Percentiles rank a stretch among this genome's conserved stretches.
These are phyloP conservation scores for Phaeosphaeriaceae sp. DNA, from an alignment of 2,329 filamentous ascomycete genomes.

Conservation along the genomic window DNA sequence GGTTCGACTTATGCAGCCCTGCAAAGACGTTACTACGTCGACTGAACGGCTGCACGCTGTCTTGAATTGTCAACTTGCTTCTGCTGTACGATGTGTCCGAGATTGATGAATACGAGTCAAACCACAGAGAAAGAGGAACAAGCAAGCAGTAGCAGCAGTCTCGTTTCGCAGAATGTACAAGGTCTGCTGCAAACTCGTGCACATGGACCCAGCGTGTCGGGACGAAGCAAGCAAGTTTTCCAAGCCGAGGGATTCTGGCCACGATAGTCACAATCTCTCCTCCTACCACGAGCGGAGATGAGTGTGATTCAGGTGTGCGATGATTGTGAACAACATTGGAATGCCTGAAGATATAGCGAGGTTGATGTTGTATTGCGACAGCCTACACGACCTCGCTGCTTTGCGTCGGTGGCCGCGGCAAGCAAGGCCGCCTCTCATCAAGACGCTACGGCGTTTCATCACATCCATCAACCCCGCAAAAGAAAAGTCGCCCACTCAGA, in stretches of 20 bases:
- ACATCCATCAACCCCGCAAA: not conserved
- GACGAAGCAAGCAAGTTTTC: not conserved
- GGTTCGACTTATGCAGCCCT: not conserved
- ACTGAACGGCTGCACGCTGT: not conserved
- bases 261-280: not conserved
- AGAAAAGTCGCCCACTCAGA: not conserved
- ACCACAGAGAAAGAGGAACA: not conserved
- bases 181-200: not conserved
- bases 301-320: not conserved
- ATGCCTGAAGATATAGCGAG: not conserved
- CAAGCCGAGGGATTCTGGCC: not conserved
- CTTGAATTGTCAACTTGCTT: not conserved
- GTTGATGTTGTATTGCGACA: not conserved
- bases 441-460: not conserved
- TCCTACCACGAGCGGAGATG: not conserved
- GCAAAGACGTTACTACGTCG: not conserved
- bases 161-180: not conserved
- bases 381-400: not conserved
- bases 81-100: not conserved
- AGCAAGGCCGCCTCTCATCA: not conserved
- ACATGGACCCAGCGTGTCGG: not conserved
- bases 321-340: not conserved
- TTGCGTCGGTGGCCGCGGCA: not conserved
- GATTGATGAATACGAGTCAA: not conserved
- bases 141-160: not conserved